Percentiles rank a stretch among this genome's conserved stretches.
phyloP scores from a whole-genome alignment of 148 eudicot genomes.

The Diospyros lotus region DNA sequence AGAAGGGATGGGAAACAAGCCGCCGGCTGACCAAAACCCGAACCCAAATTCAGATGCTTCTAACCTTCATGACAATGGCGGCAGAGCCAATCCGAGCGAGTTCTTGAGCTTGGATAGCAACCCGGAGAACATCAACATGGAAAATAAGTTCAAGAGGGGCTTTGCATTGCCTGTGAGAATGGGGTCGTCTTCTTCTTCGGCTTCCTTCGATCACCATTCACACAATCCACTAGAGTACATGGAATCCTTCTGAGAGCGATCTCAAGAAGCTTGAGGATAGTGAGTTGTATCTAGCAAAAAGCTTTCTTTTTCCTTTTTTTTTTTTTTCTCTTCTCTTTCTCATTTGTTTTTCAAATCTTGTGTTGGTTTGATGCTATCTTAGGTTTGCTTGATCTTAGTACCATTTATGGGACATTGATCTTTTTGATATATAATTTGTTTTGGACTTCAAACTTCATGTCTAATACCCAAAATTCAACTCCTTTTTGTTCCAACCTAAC shows the following conservation, averaged over 20 bases:
- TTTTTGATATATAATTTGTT: not conserved
- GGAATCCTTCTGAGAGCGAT: conserved; percentile 75
- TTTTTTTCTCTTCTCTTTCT: not conserved
- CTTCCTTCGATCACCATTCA: conserved; percentile 69
- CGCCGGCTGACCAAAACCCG: conserved; percentile 26
- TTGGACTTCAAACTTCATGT: conserved; percentile 16
- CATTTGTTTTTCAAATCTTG: conserved; percentile 9
- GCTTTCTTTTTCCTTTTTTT: conserved; percentile 24
- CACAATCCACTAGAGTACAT: conserved; percentile 43
- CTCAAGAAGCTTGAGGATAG: not conserved
- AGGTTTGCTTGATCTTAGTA: conserved; percentile 14
- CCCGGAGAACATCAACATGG: conserved; percentile 59
- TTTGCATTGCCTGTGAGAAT: conserved; percentile 83
- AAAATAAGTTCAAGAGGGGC: conserved; percentile 81
- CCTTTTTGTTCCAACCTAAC: too few relatives aligned
- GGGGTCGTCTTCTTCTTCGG: conserved; percentile 71
- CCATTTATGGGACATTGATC: conserved; percentile 11
- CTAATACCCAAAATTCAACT: too few relatives aligned
- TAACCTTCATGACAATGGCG: not conserved
- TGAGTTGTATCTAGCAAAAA: conserved; percentile 31
- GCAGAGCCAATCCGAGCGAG: conserved; percentile 45
- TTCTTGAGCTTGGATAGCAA: conserved; percentile 74
- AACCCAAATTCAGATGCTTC: conserved; percentile 15
- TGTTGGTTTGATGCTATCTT: conserved; percentile 13
- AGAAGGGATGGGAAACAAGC: conserved; percentile 50